phyloP scores from a whole-genome alignment of 139 green algal species.

The Deuterostichococcus epilithicus region DNA sequence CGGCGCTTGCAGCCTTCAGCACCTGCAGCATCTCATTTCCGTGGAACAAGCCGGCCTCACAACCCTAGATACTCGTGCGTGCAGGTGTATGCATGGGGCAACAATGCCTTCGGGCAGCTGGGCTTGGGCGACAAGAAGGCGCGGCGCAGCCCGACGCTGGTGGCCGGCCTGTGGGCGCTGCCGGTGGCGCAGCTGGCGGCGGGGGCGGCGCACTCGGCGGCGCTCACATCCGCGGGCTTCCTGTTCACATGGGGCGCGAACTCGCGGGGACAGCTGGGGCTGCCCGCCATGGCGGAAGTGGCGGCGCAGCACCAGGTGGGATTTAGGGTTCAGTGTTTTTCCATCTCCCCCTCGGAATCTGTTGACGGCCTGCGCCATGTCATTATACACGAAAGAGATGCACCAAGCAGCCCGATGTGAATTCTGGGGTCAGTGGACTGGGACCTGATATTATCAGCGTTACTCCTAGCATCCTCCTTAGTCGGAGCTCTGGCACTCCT shows the following conservation, averaged over 20 bases:
- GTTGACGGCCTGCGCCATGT: no score
- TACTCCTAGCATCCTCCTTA: no score
- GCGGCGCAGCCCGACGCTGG: constrained; percentile 45
- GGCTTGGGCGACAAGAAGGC: constrained; percentile 62
- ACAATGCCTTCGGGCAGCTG: constrained; percentile 72
- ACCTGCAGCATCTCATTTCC: no score
- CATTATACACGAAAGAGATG: no score
- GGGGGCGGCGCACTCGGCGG: constrained; percentile 54
- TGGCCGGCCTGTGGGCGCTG: constrained; percentile 79
- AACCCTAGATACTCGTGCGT: background rate
- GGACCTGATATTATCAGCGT: no score
- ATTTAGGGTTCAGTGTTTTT: no score
- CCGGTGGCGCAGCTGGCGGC: constrained; percentile 36
- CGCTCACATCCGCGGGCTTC: constrained; percentile 75
- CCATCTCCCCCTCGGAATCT: no score
- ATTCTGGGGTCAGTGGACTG: no score
- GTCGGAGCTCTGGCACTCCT: no score
- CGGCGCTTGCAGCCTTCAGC: no score
- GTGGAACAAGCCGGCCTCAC: background rate
- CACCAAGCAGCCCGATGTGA: no score
- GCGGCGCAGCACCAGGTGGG: constrained; percentile 27
- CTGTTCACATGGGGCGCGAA: constrained; percentile 88
- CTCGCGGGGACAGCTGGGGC: constrained; percentile 77
- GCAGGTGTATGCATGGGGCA: constrained; percentile 79
- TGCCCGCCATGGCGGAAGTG: constrained; percentile 54